Evolutionary conservation across 2,329 filamentous ascomycete genomes (phyloP).

Genomic region (Sporothrix mexicana): DNA sequence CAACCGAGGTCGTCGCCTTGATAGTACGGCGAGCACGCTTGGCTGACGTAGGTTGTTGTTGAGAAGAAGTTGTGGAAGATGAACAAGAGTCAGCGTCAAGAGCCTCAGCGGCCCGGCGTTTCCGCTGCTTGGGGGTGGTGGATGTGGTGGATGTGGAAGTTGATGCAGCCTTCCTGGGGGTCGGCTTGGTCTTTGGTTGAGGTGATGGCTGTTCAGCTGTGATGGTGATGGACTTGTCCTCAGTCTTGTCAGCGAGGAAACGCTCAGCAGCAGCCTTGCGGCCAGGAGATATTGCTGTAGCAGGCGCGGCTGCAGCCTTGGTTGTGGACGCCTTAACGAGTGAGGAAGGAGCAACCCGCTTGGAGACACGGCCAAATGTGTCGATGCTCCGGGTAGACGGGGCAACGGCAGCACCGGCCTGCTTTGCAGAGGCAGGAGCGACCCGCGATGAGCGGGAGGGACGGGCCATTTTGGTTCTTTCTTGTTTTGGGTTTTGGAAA

Average conservation of each 20-base stretch:
- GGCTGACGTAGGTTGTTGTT: conserved; percentile 7
- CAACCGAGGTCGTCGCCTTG: conserved; percentile 37
- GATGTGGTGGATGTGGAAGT: not conserved
- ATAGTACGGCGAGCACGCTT: conserved; percentile 35
- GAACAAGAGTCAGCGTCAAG: conserved; percentile 18
- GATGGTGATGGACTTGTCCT: not conserved
- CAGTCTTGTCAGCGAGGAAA: conserved; percentile 43
- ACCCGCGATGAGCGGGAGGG: conserved; percentile 32
- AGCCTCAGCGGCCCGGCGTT: conserved; percentile 33
- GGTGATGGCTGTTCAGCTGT: not conserved
- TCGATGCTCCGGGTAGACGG: conserved; percentile 35
- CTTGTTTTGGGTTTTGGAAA: not conserved
- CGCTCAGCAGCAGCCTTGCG: conserved; percentile 36
- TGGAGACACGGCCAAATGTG: conserved; percentile 40
- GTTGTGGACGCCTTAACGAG: conserved; percentile 34
- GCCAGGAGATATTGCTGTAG: not conserved
- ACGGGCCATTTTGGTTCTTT: conserved; percentile 33
- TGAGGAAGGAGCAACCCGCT: conserved; percentile 36
- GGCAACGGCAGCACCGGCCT: conserved; percentile 20
- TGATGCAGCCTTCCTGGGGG: conserved; percentile 21
- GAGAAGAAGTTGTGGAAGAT: not conserved
- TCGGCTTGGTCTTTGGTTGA: not conserved
- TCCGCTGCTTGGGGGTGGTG: conserved; percentile 30
- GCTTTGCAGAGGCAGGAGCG: conserved; percentile 33
- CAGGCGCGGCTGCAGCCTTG: conserved; percentile 36